Conservation (phyloP, 257 asterid species). For the Phtheirospermum japonicum region DNA sequence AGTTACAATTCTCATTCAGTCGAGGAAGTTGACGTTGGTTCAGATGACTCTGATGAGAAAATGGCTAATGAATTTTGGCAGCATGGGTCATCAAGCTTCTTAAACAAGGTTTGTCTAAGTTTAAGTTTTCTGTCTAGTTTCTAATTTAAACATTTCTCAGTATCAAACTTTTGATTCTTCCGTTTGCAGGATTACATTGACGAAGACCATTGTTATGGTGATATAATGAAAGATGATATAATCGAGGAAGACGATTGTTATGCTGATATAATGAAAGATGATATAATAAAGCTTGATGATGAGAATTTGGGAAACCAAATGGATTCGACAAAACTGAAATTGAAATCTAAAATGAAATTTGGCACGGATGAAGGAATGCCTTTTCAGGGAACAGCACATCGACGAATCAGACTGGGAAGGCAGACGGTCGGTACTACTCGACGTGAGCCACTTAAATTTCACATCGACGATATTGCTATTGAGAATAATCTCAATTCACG, state of each 20-base stretch:
- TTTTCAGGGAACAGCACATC: constrained; percentile 59
- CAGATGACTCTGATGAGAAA: constrained; percentile 46
- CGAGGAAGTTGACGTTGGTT: constrained; percentile 46
- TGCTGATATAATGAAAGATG: constrained; percentile 84
- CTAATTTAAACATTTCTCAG: no score
- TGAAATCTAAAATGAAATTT: constrained; percentile 19
- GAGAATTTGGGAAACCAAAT: constrained; percentile 13
- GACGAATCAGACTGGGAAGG: constrained; percentile 47
- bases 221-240: constrained; percentile 83
- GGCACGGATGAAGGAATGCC: constrained; percentile 24
- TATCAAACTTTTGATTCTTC: neutral
- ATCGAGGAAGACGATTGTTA: constrained; percentile 80
- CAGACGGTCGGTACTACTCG: constrained; percentile 14
- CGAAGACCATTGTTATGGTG: constrained; percentile 80
- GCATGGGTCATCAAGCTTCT: constrained; percentile 30
- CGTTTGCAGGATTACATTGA: constrained; percentile 38
- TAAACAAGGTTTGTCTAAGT: constrained; percentile 31
- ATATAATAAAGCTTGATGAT: constrained; percentile 69
- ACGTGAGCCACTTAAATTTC: constrained; percentile 1
- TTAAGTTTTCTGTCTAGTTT: no score
- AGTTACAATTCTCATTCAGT: constrained; percentile 53
- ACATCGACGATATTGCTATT: constrained; percentile 5
- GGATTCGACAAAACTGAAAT: constrained; percentile 11
- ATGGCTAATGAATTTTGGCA: constrained; percentile 29
- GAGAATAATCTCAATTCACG: constrained; percentile 13